phyloP scores from a whole-genome alignment of 768 basidiomycete genomes.

The Mycena albidolilacea region DNA sequence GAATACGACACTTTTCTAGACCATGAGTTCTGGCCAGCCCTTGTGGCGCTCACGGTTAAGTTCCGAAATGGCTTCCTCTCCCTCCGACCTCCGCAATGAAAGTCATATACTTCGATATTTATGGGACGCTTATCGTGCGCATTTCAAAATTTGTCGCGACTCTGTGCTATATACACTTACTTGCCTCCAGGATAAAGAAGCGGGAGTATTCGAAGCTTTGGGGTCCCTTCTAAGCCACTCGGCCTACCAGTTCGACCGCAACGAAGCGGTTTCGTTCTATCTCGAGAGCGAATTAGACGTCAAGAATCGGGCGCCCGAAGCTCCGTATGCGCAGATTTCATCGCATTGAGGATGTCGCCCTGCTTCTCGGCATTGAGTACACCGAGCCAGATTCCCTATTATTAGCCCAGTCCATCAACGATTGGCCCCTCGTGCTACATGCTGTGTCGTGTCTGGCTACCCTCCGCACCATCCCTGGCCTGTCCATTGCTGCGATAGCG shows the following conservation, averaged over 20 bases:
- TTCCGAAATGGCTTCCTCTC: background rate
- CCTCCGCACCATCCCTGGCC: background rate
- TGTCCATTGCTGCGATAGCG: constrained; percentile 7
- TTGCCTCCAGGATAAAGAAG: background rate
- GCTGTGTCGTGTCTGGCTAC: background rate
- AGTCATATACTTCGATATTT: background rate
- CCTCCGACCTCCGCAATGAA: background rate
- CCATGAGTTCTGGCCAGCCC: background rate
- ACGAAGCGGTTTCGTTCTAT: background rate
- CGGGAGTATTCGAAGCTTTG: background rate
- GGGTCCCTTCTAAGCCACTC: background rate
- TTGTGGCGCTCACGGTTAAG: background rate
- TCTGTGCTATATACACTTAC: background rate
- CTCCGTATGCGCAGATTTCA: background rate
- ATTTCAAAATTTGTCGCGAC: background rate
- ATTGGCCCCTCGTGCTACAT: background rate
- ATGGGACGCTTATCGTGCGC: background rate
- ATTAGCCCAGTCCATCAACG: background rate
- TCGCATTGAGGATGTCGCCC: background rate
- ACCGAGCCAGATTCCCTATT: background rate
- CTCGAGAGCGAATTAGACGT: background rate
- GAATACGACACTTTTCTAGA: no score
- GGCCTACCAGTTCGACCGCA: background rate
- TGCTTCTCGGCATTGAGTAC: background rate
- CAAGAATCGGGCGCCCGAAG: background rate